A percentile compares a stretch with the other conserved stretches of the same genome.
Evolutionary conservation across 257 asterid genomes (phyloP).

Genomic region (Solanum sitiens): DNA sequence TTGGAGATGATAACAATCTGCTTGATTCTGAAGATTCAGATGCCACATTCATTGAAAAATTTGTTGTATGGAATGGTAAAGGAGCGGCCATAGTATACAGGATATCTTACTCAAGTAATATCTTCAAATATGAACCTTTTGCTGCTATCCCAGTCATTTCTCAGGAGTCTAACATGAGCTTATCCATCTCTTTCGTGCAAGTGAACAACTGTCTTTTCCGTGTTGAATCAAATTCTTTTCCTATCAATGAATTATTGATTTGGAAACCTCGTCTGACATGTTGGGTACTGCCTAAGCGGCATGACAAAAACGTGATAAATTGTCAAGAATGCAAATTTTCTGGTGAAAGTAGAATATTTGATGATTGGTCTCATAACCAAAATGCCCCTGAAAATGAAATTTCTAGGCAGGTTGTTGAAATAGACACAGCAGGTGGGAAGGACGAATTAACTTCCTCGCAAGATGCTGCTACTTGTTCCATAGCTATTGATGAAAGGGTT

Average conservation of each 20-base stretch:
- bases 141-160: conserved; percentile 44
- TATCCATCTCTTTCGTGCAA: conserved; percentile 44
- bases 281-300: conserved; percentile 53
- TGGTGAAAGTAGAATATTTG: conserved; percentile 43
- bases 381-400: conserved; percentile 15
- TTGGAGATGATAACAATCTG: conserved; percentile 25
- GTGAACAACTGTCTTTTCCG: conserved; percentile 42
- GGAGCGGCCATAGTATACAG: conserved; percentile 61
- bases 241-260: conserved; percentile 35
- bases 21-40: conserved; percentile 14
- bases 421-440: neutral
- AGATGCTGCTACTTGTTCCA: conserved; percentile 9
- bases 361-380: conserved; percentile 36
- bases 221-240: conserved; percentile 56
- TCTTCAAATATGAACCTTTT: conserved; percentile 36
- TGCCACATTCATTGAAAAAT: conserved; percentile 32
- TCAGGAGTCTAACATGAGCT: conserved; percentile 22
- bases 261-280: conserved; percentile 73
- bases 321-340: conserved; percentile 33
- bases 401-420: conserved; percentile 11
- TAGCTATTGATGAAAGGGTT: conserved; percentile 4
- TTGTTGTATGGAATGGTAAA: conserved; percentile 67
- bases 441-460: conserved; percentile 8
- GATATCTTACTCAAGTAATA: conserved; percentile 39
- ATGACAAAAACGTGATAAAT: conserved; percentile 17